Evolutionary conservation across 306 rosid genomes (phyloP), one percentile per base, ranked within the genome.

Genomic region (Castanopsis chinensis): DNA sequence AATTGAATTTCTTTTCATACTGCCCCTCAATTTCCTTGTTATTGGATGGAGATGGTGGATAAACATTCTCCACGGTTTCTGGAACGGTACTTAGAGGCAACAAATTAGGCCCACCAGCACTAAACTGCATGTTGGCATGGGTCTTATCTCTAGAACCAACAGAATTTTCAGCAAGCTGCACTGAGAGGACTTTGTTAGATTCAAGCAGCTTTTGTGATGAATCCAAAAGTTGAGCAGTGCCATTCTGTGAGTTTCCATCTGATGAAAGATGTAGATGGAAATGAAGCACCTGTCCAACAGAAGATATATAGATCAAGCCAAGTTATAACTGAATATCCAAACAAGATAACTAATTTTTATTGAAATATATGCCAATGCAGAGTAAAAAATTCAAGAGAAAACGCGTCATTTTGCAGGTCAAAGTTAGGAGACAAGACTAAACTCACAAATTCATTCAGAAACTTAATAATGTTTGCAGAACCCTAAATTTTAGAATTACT

Each of bases 251-350:
- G 80, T 30, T 83, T 45, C 78, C 90, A 76, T 86, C 88, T 37
- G 93, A 81, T 76, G 92, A 94, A 78, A 91, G 90, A 85, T 30
- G 87, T 70, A 94, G 92, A 82, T 59, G 89, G 59, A 91, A 87
- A 57, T 88, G 92, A 81, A 88, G 80, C 55, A 83, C 91, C 97
- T 94, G 87, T 77, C 82, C 76, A 72, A 32, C 11, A 19, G 80
- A 84, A 77, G 49, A 77, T 64, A 63, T 58, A 73, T 14, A 55
- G 37, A 61, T 75, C 28, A 85, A 83, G 27, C 58, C 75, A 78
- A 72, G 23, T 67, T 19, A 45, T 67, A 23, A 19, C 72, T 14
- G 37, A n/a, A 35, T 67, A 67, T 21, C 8, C 71, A 35, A 67
- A 35, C 49, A 33, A 35, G 72, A 19, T 18, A 67, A 33, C 65